phyloP scores from a whole-genome alignment of 805 yeast species.

The Teunomyces atbi region DNA sequence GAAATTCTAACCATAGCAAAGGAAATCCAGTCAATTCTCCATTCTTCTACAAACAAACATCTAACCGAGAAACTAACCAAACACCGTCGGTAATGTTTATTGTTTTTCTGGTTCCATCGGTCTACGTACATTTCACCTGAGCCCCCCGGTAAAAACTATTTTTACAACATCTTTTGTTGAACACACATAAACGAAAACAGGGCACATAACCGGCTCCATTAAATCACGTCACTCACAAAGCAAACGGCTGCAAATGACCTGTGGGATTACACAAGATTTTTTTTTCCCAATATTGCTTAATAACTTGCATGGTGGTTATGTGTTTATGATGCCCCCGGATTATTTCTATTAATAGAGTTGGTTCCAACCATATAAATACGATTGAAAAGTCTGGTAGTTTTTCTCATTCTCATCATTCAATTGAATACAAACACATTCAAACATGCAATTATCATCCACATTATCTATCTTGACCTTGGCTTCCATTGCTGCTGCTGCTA shows the following conservation, averaged over 20 bases:
- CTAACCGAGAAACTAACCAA: no score
- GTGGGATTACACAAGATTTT: not conserved
- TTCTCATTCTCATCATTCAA: slow-evolving; percentile 4
- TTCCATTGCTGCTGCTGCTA: slow-evolving; percentile 23
- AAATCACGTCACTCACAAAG: not conserved
- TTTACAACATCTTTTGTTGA: not conserved
- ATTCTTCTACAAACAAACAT: no score
- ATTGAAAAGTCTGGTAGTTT: not conserved
- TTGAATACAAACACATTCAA: not conserved
- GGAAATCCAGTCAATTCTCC: no score
- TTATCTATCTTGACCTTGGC: slow-evolving; percentile 19
- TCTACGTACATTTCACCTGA: not conserved
- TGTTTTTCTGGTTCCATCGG: no score
- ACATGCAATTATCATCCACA: slow-evolving; percentile 14
- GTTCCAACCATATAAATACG: not conserved
- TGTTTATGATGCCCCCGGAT: slow-evolving; percentile 1
- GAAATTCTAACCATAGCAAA: not conserved
- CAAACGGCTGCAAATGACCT: slow-evolving; percentile 3
- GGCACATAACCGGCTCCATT: not conserved
- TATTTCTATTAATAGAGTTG: slow-evolving; percentile 1
- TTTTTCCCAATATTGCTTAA: not conserved
- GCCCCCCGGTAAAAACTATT: not conserved
- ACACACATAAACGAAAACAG: not conserved
- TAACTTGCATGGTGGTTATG: not conserved
- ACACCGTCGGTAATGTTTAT: no score